Base-by-base conservation (phyloP, 345 rosid species). In the Noccaea caerulescens region DNA sequence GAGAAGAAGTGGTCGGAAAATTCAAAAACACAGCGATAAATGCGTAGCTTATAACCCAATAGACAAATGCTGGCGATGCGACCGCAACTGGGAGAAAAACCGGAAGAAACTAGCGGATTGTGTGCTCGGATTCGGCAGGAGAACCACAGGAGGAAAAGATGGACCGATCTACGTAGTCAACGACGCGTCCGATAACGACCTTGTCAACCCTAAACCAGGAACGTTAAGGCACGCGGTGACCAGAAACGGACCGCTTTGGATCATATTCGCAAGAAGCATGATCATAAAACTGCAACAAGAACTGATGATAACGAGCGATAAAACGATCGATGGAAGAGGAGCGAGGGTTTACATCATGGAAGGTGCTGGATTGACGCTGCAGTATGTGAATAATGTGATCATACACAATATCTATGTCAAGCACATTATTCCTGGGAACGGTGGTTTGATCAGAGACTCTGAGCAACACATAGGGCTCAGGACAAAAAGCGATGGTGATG, bases 251-350 rank as follows among this genome's bases (percentile, higher is more conserved):
- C 96, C 98, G 0, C 83, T 86, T 39, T 93, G 97, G 97, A 93
- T 93, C 79, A 77, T 77, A 41, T 93, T 93, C 34, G 82, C 80
- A 6, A 64, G 54, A 4, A 63, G 84, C 80, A 87, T 93, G 98
- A 5, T 80, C 55, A 93, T 93, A 45, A 84, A 56, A 64, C 81
- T 90, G 18, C 58, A 59, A 38, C 83, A 88, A 56, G 94, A 93
- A 72, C 69, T 93, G 7, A 63, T 87, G 16, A 23, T 93, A 38
- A 25, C 69, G 0, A 72, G 83, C 58, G 65, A 87, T 61, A 90
- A 88, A 76, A 93, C 98, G 4, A 90, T 93, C 27, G 97, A 90
- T n/a, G 97, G 72, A 3, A 79, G 97, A 14, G 96, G 98, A 16
- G 89, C 81, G 1, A 82, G 63, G 12, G 81, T 90, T 55, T 90